Conservation (phyloP, 2,329 filamentous ascomycete genomes). For the Sarocladium kiliense region DNA sequence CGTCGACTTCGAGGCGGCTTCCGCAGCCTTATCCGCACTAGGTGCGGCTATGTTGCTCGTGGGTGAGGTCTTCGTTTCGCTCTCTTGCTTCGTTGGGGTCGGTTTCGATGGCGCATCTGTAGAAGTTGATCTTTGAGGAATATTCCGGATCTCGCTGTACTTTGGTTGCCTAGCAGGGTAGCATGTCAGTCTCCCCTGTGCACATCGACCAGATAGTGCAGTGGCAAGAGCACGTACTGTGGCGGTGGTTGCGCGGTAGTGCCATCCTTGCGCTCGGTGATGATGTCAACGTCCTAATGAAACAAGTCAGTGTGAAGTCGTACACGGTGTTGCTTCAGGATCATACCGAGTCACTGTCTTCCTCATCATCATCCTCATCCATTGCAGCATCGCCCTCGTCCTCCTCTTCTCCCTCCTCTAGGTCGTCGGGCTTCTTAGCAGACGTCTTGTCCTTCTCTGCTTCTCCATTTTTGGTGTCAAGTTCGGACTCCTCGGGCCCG, state of each 20-base stretch:
- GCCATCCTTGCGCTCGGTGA: slow-evolving; percentile 62
- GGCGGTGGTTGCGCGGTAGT: slow-evolving; percentile 47
- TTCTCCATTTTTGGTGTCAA: slow-evolving; percentile 24
- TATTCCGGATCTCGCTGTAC: slow-evolving; percentile 62
- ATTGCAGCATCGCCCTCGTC: slow-evolving; percentile 52
- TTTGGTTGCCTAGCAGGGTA: slow-evolving; percentile 45
- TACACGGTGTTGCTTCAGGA: background rate
- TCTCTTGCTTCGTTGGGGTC: slow-evolving; percentile 41
- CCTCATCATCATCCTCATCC: slow-evolving; percentile 53
- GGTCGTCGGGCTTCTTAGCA: slow-evolving; percentile 42
- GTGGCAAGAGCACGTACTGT: slow-evolving; percentile 37
- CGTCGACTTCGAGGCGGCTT: slow-evolving; percentile 71
- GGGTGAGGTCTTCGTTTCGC: slow-evolving; percentile 25
- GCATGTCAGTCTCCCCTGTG: background rate
- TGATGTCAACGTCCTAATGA: slow-evolving; percentile 60
- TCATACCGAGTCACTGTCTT: slow-evolving; percentile 36
- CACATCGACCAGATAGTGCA: background rate
- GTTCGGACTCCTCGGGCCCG: slow-evolving; percentile 50
- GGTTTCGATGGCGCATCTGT: slow-evolving; percentile 45
- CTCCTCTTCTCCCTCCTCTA: slow-evolving; percentile 61
- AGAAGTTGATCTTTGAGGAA: slow-evolving; percentile 53
- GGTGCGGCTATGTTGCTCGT: slow-evolving; percentile 27
- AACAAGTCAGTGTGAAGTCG: background rate
- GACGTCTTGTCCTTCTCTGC: slow-evolving; percentile 17
- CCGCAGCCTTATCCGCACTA: slow-evolving; percentile 50